Evolutionary conservation across 345 rosid species (phyloP).

Genomic region (Pugionium cornutum): DNA sequence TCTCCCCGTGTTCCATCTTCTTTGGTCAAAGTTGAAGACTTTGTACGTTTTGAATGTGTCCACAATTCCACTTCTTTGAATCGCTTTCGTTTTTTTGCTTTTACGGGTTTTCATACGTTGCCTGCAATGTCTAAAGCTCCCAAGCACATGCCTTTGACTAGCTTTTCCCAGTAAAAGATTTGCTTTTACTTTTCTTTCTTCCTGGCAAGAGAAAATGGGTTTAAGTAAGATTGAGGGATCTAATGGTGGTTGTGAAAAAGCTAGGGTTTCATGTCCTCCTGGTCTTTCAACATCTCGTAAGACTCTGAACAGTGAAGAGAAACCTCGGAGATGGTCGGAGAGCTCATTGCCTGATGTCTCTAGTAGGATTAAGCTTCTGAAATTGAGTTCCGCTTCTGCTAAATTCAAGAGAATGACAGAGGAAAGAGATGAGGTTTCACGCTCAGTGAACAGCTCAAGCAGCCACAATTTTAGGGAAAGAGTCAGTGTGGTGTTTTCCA

Average conservation of each 20-base stretch:
- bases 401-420: conserved; percentile 59
- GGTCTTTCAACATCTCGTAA: conserved; percentile 45
- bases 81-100: conserved; percentile 30
- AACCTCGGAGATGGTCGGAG: conserved; percentile 32
- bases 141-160: conserved; percentile 38
- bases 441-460: conserved; percentile 52
- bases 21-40: conserved; percentile 35
- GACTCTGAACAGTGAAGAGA: conserved; percentile 43
- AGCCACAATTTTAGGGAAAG: conserved; percentile 51
- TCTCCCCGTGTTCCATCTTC: not conserved
- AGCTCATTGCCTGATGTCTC: conserved; percentile 37
- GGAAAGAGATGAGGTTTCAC: conserved; percentile 65
- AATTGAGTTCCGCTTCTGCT: conserved; percentile 62
- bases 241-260: conserved; percentile 26
- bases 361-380: conserved; percentile 45
- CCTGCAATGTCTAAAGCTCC: conserved; percentile 24
- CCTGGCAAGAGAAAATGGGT: conserved; percentile 44
- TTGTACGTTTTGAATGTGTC: conserved; percentile 25
- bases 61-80: conserved; percentile 9
- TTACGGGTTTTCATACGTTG: conserved; percentile 18
- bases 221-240: conserved; percentile 48
- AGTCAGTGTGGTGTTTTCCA: conserved; percentile 48
- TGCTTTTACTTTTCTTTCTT: not conserved
- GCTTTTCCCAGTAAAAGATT: conserved; percentile 20
- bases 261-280: conserved; percentile 42